Evolutionary conservation across 306 rosid species (phyloP), one percentile per base, ranked within the genome.

Genomic region (Bauhinia variegata): DNA sequence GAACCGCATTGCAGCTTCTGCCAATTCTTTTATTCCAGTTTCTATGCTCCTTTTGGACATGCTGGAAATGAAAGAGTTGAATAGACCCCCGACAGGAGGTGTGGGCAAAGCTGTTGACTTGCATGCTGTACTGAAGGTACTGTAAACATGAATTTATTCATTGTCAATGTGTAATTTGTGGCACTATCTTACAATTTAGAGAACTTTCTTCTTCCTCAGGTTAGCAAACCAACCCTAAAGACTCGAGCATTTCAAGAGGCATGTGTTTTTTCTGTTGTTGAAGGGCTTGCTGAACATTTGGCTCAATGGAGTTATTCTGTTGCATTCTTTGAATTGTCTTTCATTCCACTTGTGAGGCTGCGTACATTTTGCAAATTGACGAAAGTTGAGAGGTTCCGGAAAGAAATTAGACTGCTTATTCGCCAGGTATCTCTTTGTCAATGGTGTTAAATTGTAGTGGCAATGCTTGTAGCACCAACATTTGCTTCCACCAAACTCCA

Each of bases 221-320:
- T 93, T 75, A 83, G 88, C 85, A 88, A 93, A 80, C 89, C 79
- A 41, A 81, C 83, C 68, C 72, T 93, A 58, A 93, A 93, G 89
- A 93, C 97, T 63, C 83, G 96, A 60, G 90, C 95, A 67, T 93
- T 88, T 82, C 98, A 89, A 81, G 98, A 93, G 84, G 96, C 97
- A 1, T 93, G 98, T 69, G 96, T 89, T 41, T 75, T 78, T 75
- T 88, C 87, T 76, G 98, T 93, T 64, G 78, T 90, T 60, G 95
- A 88, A 72, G 97, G 88, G 88, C 88, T 89, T 74, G 91, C 96
- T 52, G 98, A 86, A 63, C 98, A 89, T 81, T 67, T 93, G 60
- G 79, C 95, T 33, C 95, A 86, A 50, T 89, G 96, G 98, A 89
- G 98, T 86, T 88, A 86, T 71, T 89, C 98, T 49, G 78, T 85